Base-by-base conservation (phyloP, 2,329 filamentous ascomycete species). In the Xylaria sp. region DNA sequence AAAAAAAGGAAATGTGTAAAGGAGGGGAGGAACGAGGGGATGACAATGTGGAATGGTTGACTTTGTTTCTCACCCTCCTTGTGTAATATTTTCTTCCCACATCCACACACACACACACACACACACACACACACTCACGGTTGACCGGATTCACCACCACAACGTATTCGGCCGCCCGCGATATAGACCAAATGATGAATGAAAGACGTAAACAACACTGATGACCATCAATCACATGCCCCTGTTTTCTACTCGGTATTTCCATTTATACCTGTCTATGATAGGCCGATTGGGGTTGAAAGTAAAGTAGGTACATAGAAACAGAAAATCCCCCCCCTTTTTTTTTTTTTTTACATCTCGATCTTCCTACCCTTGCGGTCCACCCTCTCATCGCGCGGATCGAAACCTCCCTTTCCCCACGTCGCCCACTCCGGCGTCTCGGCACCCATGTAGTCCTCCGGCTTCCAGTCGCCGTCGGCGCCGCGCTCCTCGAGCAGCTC, bases 321-420 rank as follows among this genome's bases (percentile, higher is more conserved):
- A 39, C 37, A 9, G 37, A 39, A 50, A 18, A 39, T 34, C 56
- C 11, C 18, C 11, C 42, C 42, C 13, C 39, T 3, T 11, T 51
- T 37, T 34, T 59, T 42, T 57, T 53, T 34, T 59, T 42, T 59
- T 54, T 54, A 65, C 66, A 16, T 71, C 63, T 79, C 81, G 62
- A 84, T 83, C 65, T 83, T 84, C 68, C 87, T 86, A 1, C 92
- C 92, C 76, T 96, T 97, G 66, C 88, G 83, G 73, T 93, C 90
- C 7, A 97, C 92, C 64, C 93, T 83, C 73, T 89, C 84, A 75
- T 97, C 94, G 53, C 90, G 82, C 0, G 93, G 93, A 76, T 97
- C 91, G 72, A 97, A 97, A 0, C 93, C 94, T 1, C 93, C 93
- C 65, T 92, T 90, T 0, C 93, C 94, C 91, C 92, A 97, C 16